A percentile compares a stretch with the other conserved stretches of the same genome.
Evolutionary conservation across 208 protist species (phyloP).

Genomic region (Polymyxa betae): DNA sequence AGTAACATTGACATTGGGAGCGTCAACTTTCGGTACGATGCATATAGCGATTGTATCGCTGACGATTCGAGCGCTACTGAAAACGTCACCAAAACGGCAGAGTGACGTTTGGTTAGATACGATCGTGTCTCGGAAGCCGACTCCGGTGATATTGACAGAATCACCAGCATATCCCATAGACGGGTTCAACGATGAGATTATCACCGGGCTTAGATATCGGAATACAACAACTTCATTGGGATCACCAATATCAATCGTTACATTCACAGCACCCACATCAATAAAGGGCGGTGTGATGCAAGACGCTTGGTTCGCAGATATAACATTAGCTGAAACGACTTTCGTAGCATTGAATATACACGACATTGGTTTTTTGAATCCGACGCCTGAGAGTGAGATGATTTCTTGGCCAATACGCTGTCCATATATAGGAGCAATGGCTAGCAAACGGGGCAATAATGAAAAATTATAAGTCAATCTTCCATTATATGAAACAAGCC

Average conservation of each 20-base stretch:
- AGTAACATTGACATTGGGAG: not conserved
- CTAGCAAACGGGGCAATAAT: not conserved
- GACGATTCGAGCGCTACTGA: not conserved
- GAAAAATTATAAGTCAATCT: not conserved
- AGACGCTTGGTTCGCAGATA: not conserved
- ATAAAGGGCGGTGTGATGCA: not conserved
- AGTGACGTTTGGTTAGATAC: not conserved
- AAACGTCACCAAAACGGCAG: not conserved
- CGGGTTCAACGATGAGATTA: not conserved
- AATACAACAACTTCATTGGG: not conserved
- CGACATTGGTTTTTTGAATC: not conserved
- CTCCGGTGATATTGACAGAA: not conserved
- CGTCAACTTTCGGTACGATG: not conserved
- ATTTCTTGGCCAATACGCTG: not conserved
- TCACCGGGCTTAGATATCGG: not conserved
- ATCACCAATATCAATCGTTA: not conserved
- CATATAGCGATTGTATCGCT: not conserved
- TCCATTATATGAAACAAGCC: not conserved
- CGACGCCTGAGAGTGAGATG: not conserved
- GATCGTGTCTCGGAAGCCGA: not conserved
- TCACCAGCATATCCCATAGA: not conserved
- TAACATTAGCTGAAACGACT: not conserved
- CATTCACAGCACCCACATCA: not conserved
- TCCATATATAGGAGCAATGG: not conserved
- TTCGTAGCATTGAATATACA: constrained; percentile 29